Evolutionary conservation across 2,329 filamentous ascomycete species (phyloP), one percentile per base, ranked within the genome.

Genomic region (Sarocladium oryzae): DNA sequence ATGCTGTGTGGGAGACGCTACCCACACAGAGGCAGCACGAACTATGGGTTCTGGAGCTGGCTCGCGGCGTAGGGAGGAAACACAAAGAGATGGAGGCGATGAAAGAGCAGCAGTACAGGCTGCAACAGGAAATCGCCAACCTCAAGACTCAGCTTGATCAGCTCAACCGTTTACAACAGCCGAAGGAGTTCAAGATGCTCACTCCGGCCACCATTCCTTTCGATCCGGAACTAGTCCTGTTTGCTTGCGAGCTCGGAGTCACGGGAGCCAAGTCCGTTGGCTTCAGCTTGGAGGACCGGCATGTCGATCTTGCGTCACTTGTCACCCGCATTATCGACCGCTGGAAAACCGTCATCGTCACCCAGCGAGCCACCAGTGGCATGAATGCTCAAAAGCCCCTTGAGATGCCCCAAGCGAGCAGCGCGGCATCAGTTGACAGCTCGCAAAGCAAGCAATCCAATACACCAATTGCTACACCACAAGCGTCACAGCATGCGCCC

Each of bases 1-100:
- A 84, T 63, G 76, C 78, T 6, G 85, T 88, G 37, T 97, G 91
- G 91, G 80, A 80, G 49, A 73, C 73, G 2, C 72, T 93, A 23
- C 68, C 82, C 0, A 56, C 65, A 2, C 76, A 79, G 32, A 74
- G 79, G 20, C 76, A 78, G 50, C 72, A 72, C 23, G 79, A 84
- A 56, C 71, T 84, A 6, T 85, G 82, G 82, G 67, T 74, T 4
- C 62, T 85, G 32, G 81, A 84, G 61, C 66, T 85, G 35, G 82
- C 82, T 0, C 71, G 82, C n/a, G 72, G 75, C 26, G 70, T 84
- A 2, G 78, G 79, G 5, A 68, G 75, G 52, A 80, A 77, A 56
- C 73, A 81, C 54, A 79, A 79, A 51, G 76, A 81, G 52, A 65
- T 74, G 3, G 73, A 78, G 38, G 73, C 70, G 49, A 65, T 81